Conservation (phyloP, 2,329 filamentous ascomycete species). For the Verticillium isaacii region DNA sequence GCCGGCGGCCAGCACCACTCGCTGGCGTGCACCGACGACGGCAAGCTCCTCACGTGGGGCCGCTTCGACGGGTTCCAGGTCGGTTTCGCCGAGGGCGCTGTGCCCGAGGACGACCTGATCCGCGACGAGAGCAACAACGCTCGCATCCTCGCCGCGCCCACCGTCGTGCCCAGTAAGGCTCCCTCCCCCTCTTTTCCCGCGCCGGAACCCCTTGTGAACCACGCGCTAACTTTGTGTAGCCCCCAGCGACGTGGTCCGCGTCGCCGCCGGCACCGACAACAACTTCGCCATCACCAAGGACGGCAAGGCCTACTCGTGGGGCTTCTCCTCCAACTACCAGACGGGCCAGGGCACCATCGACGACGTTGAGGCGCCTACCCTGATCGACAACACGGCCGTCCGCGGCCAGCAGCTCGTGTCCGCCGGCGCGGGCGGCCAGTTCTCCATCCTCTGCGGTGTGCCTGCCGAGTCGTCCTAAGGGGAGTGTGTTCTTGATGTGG, state of each 20-base stretch:
- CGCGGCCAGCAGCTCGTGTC: slow-evolving; percentile 68
- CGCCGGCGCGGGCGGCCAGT: slow-evolving; percentile 88
- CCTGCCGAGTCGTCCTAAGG: slow-evolving; percentile 16
- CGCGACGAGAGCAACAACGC: slow-evolving; percentile 60
- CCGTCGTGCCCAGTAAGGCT: slow-evolving; percentile 52
- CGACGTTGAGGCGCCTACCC: slow-evolving; percentile 70
- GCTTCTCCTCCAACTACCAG: slow-evolving; percentile 75
- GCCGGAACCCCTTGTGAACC: not conserved
- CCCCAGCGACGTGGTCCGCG: slow-evolving; percentile 49
- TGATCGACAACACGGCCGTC: slow-evolving; percentile 81
- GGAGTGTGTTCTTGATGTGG: slow-evolving; percentile 13
- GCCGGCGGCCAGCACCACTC: slow-evolving; percentile 71
- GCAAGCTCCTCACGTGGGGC: slow-evolving; percentile 57
- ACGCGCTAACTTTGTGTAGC: slow-evolving; percentile 19
- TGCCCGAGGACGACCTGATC: slow-evolving; percentile 55
- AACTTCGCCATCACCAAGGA: slow-evolving; percentile 66
- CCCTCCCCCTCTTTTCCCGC: too few relatives aligned
- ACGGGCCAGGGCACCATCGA: slow-evolving; percentile 75
- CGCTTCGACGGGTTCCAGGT: slow-evolving; percentile 50
- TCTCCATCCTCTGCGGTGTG: slow-evolving; percentile 56
- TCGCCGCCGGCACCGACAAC: slow-evolving; percentile 68
- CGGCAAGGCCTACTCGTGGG: slow-evolving; percentile 74
- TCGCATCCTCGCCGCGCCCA: slow-evolving; percentile 68
- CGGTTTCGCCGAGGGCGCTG: slow-evolving; percentile 51
- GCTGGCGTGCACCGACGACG: slow-evolving; percentile 52